Percentiles rank a stretch among this genome's conserved stretches.
Evolutionary conservation across 129 eudicot species (phyloP).

Genomic region (Logfia minima): DNA sequence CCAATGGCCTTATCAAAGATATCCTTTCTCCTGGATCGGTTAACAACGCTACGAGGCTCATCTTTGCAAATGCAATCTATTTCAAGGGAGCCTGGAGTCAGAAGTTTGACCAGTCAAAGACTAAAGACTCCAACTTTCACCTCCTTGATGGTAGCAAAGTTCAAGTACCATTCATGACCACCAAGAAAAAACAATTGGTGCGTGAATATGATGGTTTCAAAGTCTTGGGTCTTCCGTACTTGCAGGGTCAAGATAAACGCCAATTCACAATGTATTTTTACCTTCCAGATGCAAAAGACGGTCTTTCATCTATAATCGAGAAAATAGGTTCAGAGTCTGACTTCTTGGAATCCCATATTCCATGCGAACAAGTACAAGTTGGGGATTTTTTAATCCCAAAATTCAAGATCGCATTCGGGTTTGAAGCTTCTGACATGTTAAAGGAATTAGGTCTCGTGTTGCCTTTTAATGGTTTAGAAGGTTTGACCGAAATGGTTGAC

Average conservation of each 20-base stretch:
- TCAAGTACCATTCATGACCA: slow-evolving; percentile 48
- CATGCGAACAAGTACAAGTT: background rate
- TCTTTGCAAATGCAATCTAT: slow-evolving; percentile 44
- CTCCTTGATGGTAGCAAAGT: slow-evolving; percentile 35
- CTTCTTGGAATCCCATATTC: slow-evolving; percentile 28
- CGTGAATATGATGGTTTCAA: slow-evolving; percentile 37
- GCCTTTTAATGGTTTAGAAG: slow-evolving; percentile 31
- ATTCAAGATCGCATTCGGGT: slow-evolving; percentile 33
- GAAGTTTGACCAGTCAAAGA: slow-evolving; percentile 25
- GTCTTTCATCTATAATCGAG: slow-evolving; percentile 32
- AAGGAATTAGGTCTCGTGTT: slow-evolving; percentile 35
- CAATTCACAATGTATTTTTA: slow-evolving; percentile 50
- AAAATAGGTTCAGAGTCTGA: slow-evolving; percentile 20
- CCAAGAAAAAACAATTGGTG: slow-evolving; percentile 21
- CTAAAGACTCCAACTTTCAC: slow-evolving; percentile 34
- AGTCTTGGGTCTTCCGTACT: slow-evolving; percentile 46
- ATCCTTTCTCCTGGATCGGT: slow-evolving; percentile 22
- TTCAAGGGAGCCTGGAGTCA: slow-evolving; percentile 56
- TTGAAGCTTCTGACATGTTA: slow-evolving; percentile 25
- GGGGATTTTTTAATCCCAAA: slow-evolving; percentile 35
- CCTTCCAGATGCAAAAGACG: slow-evolving; percentile 46
- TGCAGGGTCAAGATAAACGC: slow-evolving; percentile 24
- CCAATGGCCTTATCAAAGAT: slow-evolving; percentile 39
- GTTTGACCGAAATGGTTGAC: slow-evolving; percentile 35
- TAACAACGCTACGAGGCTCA: background rate